Evolutionary conservation across 2,329 filamentous ascomycete genomes (phyloP).

Genomic region (Paraphaeosphaeria minitans): DNA sequence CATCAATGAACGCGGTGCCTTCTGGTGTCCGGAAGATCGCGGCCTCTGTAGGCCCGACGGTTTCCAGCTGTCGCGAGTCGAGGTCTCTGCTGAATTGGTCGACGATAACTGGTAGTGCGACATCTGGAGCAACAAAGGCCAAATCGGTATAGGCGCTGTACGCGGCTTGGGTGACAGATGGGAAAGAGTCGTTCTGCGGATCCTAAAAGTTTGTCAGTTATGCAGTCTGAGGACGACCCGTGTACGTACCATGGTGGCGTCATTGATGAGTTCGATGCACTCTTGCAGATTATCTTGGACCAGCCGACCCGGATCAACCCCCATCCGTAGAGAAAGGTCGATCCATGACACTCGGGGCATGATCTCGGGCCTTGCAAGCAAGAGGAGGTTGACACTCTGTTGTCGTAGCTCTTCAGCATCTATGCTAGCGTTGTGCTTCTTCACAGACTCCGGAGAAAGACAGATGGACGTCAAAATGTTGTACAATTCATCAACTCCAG

Average conservation of each 20-base stretch:
- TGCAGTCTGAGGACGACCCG: conserved; percentile 16
- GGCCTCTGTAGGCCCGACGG: conserved; percentile 83
- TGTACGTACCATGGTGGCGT: conserved; percentile 59
- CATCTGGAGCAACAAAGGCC: conserved; percentile 88
- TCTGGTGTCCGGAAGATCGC: conserved; percentile 92
- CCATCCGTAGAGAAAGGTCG: conserved; percentile 77
- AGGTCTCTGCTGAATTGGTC: conserved; percentile 76
- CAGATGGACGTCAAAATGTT: conserved; percentile 67
- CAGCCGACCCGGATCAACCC: conserved; percentile 81
- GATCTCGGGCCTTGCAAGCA: conserved; percentile 78
- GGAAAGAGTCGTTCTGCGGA: conserved; percentile 29
- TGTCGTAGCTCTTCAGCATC: conserved; percentile 60
- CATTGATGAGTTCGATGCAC: conserved; percentile 71
- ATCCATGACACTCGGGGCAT: conserved; percentile 87
- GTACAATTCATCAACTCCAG: conserved; percentile 68
- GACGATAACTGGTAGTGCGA: conserved; percentile 76
- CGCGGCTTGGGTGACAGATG: conserved; percentile 68
- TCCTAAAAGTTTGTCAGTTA: conserved; percentile 20
- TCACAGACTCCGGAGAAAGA: conserved; percentile 58
- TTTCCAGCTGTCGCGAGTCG: conserved; percentile 68
- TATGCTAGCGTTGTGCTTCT: conserved; percentile 51
- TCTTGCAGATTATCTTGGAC: conserved; percentile 66
- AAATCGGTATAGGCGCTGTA: conserved; percentile 87
- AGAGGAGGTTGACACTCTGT: conserved; percentile 77
- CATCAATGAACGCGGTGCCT: conserved; percentile 86